Evolutionary conservation across 495 filamentous ascomycete species (phyloP), one percentile per base, ranked within the genome.

Genomic region (Penicillium pancosmium): DNA sequence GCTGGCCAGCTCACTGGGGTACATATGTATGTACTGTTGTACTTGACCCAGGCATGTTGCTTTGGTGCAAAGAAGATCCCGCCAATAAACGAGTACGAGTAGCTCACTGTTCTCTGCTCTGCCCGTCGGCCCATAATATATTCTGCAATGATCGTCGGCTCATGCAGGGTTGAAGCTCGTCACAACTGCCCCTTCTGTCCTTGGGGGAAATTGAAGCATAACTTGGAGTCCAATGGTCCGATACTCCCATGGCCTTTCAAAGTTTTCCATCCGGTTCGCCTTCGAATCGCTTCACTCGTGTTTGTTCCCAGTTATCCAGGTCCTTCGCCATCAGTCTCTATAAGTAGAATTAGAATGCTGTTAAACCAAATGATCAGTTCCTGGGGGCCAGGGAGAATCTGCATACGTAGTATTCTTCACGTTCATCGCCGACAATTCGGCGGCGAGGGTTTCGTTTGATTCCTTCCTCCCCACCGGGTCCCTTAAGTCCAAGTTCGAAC

Each of bases 301-400:
- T 94, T 69, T 96, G 92, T 71, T 99, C 95, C 95, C 95, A 99
- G 65, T 91, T 82, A 66, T 98, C 93, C 51, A 97, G 68, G 72
- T 98, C 93, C 75, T 97, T 95, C 31, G 88, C 89, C 60, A 93
- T 89, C 15, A 97, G 79, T 74, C 88, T 87, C 93, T 96, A 71
- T 54, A 19, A 47, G 46, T 5, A 35, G 34, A 11, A 46, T 47
- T 16, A 58, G 58, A 16, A 51, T 27, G 6, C 16, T 36, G 34
- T 21, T 34, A 25, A 16, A 41, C 21, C 34, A 3, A 23, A 21
- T 13, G n/a, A 38, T 16, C 6, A 1, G 19, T 25, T 16, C 18
- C 4, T 1, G 13, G 21, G 46, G 6, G 21, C 23, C 3, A 23
- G 11, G 9, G 5, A 23, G 25, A 27, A 48, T 12, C 9, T 15